These are phyloP conservation scores for Mortierella hygrophila DNA, from an alignment of 192 early-diverging fungal genomes.

Conservation along the genomic window DNA sequence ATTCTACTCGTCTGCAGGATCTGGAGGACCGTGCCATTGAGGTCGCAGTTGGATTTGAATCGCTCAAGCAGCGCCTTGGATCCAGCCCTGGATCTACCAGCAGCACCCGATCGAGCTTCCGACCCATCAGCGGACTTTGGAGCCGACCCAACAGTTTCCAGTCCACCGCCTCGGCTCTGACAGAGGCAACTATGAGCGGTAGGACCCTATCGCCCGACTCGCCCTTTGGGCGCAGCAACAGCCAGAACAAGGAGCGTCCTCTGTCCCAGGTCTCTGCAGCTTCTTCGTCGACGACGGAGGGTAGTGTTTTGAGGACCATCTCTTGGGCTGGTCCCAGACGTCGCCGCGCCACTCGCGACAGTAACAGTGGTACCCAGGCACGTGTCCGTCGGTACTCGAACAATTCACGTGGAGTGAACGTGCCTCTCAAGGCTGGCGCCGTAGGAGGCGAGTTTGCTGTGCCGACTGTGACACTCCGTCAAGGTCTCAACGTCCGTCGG, in stretches of 20 bases:
- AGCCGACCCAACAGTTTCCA: slow-evolving; percentile 11
- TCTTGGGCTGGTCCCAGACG: slow-evolving; percentile 30
- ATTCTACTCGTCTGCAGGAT: slow-evolving; percentile 11
- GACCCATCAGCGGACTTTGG: slow-evolving; percentile 11
- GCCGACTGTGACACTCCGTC: not conserved
- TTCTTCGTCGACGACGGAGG: not conserved
- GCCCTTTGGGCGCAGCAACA: not conserved
- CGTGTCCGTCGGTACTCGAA: slow-evolving; percentile 34
- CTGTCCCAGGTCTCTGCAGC: not conserved
- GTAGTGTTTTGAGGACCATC: not conserved
- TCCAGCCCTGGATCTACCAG: not conserved
- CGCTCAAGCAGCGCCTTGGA: slow-evolving; percentile 24
- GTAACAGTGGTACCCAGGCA: not conserved
- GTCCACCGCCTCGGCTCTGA: slow-evolving; percentile 3
- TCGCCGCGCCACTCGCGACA: slow-evolving; percentile 11
- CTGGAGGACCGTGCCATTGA: slow-evolving; percentile 43
- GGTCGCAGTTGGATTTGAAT: slow-evolving; percentile 40
- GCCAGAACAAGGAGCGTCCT: not conserved
- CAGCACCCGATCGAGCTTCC: not conserved
- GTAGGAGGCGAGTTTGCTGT: not conserved
- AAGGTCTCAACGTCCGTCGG: not conserved
- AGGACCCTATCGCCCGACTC: not conserved
- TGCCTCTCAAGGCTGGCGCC: not conserved
- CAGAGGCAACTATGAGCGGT: not conserved
- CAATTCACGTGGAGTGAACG: not conserved